A percentile compares a stretch with the other conserved stretches of the same genome.
Conservation (phyloP, 257 asterid genomes). For the Leptodermis oblonga region DNA sequence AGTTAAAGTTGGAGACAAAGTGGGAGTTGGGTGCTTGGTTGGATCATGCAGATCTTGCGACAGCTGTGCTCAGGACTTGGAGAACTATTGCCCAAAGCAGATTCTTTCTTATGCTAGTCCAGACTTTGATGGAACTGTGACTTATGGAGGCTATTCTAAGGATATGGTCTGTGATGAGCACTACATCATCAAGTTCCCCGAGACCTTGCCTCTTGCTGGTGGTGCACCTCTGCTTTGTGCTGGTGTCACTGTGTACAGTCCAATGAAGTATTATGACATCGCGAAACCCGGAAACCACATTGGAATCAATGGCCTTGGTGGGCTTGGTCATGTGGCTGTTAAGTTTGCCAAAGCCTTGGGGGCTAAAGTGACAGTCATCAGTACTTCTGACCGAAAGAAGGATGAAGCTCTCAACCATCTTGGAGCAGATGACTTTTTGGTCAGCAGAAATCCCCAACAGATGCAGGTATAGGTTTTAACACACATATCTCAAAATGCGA, state of each 20-base stretch:
- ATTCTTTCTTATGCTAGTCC: slow-evolving; percentile 12
- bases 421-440: slow-evolving; percentile 39
- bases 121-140: slow-evolving; percentile 34
- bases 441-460: slow-evolving; percentile 28
- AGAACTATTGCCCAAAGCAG: slow-evolving; percentile 33
- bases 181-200: slow-evolving; percentile 31
- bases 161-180: slow-evolving; percentile 36
- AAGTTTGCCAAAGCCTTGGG: slow-evolving; percentile 52
- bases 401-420: slow-evolving; percentile 37
- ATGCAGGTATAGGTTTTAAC: no score
- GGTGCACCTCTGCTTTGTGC: slow-evolving; percentile 49
- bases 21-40: slow-evolving; percentile 44
- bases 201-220: slow-evolving; percentile 31
- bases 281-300: slow-evolving; percentile 37
- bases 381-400: slow-evolving; percentile 34
- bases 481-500: background rate
- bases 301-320: slow-evolving; percentile 51
- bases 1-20: slow-evolving; percentile 38
- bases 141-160: slow-evolving; percentile 50
- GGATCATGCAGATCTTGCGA: slow-evolving; percentile 42
- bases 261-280: slow-evolving; percentile 36
- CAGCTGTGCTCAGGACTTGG: slow-evolving; percentile 24
- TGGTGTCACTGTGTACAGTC: slow-evolving; percentile 43
- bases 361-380: slow-evolving; percentile 35
- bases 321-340: slow-evolving; percentile 45